Evolutionary conservation across 1,284 basidiomycete species (phyloP).

Genomic region (Sanghuangporus sanghuang): DNA sequence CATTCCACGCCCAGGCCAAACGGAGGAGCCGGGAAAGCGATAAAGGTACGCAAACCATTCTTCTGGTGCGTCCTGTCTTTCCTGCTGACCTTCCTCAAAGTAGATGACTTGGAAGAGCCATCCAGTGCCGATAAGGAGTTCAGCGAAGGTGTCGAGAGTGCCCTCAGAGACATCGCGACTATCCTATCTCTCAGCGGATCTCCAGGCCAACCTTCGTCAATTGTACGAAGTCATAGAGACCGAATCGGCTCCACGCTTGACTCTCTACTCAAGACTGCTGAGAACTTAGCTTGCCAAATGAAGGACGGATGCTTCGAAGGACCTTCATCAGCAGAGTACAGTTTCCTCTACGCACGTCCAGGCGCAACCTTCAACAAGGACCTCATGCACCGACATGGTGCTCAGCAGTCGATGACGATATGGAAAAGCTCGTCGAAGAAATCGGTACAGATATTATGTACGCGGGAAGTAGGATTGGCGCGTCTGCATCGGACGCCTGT

Average conservation of each 20-base stretch:
- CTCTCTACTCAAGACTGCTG: slow-evolving; percentile 11
- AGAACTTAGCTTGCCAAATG: slow-evolving; percentile 7
- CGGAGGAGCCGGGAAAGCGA: neutral
- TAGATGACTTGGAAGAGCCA: neutral
- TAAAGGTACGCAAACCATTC: neutral
- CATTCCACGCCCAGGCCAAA: neutral
- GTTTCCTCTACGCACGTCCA: slow-evolving; percentile 11
- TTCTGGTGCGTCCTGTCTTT: neutral
- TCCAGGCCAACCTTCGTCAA: slow-evolving; percentile 1
- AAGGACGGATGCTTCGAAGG: neutral
- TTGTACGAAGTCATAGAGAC: slow-evolving; percentile 6
- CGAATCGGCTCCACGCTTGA: slow-evolving; percentile 8
- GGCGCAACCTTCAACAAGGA: slow-evolving; percentile 13
- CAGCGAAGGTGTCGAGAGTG: neutral
- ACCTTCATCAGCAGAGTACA: slow-evolving; percentile 2
- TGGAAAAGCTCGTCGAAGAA: slow-evolving; percentile 9
- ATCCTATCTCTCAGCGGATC: slow-evolving; percentile 13
- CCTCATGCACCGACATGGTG: slow-evolving; percentile 11
- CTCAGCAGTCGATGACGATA: neutral
- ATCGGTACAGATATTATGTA: slow-evolving; percentile 6
- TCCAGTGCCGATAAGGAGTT: neutral
- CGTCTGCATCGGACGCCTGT: neutral
- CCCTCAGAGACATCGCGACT: slow-evolving; percentile 6
- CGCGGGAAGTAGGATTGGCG: slow-evolving; percentile 8
- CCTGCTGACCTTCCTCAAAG: neutral